Evolutionary conservation across 495 filamentous ascomycete species (phyloP), one percentile per base, ranked within the genome.

Genomic region (Lophiotrema nucula): DNA sequence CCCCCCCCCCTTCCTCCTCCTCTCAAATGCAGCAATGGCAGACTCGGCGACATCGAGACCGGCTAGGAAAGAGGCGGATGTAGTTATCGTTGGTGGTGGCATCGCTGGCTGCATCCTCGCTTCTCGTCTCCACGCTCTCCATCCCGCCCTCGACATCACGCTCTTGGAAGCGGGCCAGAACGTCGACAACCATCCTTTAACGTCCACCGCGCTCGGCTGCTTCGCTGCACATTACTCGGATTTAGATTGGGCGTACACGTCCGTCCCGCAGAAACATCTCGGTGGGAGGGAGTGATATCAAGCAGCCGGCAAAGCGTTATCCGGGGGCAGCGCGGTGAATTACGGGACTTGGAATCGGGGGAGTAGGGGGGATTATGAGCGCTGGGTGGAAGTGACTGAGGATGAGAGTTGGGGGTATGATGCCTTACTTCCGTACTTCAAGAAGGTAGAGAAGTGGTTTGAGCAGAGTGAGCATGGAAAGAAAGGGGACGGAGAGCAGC

Each of bases 101-200:
- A 63, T 44, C 3, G 60, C 39, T n/a, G 47, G 54, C 15, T 27
- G 38, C 13, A 47, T 58, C 6, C 23, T 53, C 24, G 63, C 66
- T 26, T 56, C 53, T 18, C 70, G 79, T 54, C 73, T 83, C 0
- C 71, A 75, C 21, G 73, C 71, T 49, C 75, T 74, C 2, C 74
- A 81, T 39, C 76, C 73, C 1, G 59, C 56, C 4, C 69, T 81
- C 18, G 70, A 70, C 13, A 73, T 82, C 37, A 69, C 82, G 13
- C 33, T 83, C 27, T 70, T 81, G 24, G 79, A 82, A 59, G 63
- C 66, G 3, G 80, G 80, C 1, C 57, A 57, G 10, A 73, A 81
- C 18, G 39, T 46, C 6, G 19, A 21, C 27, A 18, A 16, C 3
- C 50, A 53, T 27, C 23, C 33, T 43, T 19, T 53, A 4, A 43